A percentile compares a stretch with the other conserved stretches of the same genome.
These are phyloP conservation scores for Arachis monticola DNA, from an alignment of 331 rosid species.

Conservation along the genomic window DNA sequence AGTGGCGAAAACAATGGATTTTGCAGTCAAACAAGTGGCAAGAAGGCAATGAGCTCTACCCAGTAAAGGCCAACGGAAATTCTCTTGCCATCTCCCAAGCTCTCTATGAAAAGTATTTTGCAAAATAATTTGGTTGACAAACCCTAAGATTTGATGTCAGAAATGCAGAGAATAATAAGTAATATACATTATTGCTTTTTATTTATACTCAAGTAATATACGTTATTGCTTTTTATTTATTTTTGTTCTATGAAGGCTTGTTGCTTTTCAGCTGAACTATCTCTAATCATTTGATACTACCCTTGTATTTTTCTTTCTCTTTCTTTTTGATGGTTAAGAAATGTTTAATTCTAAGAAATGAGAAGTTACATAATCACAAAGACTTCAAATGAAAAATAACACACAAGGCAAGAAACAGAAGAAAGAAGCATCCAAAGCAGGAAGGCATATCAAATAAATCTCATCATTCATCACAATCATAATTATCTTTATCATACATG, in stretches of 20 bases:
- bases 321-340: no score
- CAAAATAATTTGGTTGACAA: slow-evolving; percentile 30
- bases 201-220: slow-evolving; percentile 8
- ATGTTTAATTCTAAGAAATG: no score
- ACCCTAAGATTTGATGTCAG: neutral
- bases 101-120: slow-evolving; percentile 63
- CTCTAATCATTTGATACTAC: no score
- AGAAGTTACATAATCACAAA: no score
- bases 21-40: slow-evolving; percentile 84
- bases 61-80: slow-evolving; percentile 71
- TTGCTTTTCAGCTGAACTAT: no score
- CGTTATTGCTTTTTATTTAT: neutral
- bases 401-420: no score
- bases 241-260: neutral
- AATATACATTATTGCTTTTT: neutral
- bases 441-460: no score
- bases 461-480: no score
- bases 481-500: no score
- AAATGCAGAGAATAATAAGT: neutral
- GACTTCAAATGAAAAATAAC: no score
- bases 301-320: no score
- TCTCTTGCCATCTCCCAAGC: slow-evolving; percentile 69
- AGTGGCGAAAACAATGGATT: slow-evolving; percentile 92
- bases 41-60: slow-evolving; percentile 68
- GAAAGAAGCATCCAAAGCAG: no score